phyloP scores from a whole-genome alignment of 2,329 filamentous ascomycete genomes.

The Spiromastix sp. region DNA sequence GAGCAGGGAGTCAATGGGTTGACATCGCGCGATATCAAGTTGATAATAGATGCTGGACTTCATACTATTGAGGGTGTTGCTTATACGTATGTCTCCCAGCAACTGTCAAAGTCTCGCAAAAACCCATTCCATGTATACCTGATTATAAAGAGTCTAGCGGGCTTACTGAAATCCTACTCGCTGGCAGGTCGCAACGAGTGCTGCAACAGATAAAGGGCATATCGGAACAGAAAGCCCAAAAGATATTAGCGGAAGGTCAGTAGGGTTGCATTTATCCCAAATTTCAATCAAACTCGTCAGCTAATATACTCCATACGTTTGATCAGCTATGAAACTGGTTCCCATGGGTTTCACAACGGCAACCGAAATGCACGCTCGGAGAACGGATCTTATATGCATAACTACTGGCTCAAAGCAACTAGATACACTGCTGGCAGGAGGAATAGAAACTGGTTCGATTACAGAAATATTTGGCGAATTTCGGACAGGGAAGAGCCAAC shows the following conservation, averaged over 20 bases:
- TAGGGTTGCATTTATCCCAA: conserved; percentile 1
- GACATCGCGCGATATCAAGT: conserved; percentile 90
- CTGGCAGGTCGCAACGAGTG: conserved; percentile 52
- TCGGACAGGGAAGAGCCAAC: conserved; percentile 94
- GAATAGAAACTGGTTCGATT: conserved; percentile 92
- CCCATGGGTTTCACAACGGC: conserved; percentile 99
- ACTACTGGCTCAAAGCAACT: conserved; percentile 97
- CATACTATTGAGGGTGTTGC: conserved; percentile 94
- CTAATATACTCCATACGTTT: too few relatives aligned
- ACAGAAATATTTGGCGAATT: conserved; percentile 99
- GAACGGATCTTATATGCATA: conserved; percentile 95
- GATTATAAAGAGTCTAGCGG: not conserved
- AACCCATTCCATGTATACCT: not conserved
- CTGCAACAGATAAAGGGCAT: conserved; percentile 97
- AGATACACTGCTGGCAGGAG: conserved; percentile 86
- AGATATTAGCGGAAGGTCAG: conserved; percentile 78
- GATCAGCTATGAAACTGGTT: conserved; percentile 78
- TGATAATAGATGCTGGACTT: conserved; percentile 83
- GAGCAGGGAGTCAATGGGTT: conserved; percentile 80
- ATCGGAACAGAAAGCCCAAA: conserved; percentile 89
- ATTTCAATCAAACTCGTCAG: too few relatives aligned
- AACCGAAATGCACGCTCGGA: conserved; percentile 95
- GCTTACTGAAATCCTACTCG: conserved; percentile 4
- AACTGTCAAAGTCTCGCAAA: too few relatives aligned
- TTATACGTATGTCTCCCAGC: conserved; percentile 68